Conservation (phyloP, 768 basidiomycete genomes). For the Thelephora aurantiotincta region DNA sequence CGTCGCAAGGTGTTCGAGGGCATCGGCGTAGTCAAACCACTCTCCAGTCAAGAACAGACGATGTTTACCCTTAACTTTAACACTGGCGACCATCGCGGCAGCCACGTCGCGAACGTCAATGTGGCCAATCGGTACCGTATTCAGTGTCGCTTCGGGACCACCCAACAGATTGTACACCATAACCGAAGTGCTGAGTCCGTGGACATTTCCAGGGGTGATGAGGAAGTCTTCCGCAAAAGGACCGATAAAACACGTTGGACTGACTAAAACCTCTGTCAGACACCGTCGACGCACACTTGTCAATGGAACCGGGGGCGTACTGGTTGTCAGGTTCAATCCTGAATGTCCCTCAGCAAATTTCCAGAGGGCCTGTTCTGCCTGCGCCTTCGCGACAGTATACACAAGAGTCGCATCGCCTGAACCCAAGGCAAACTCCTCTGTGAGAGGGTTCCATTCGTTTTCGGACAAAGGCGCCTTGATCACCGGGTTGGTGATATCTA, state of each 20-base stretch:
- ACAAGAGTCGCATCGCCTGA: conserved; percentile 5
- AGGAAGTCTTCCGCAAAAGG: too few relatives aligned
- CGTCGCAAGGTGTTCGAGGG: conserved; percentile 1
- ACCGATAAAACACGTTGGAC: conserved; percentile 15
- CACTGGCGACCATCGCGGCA: conserved; percentile 11
- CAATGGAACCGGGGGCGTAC: conserved; percentile 2
- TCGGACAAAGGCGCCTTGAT: conserved; percentile 5
- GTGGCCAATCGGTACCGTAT: conserved; percentile 18
- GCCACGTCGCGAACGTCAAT: too few relatives aligned
- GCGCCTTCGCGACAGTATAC: conserved; percentile 8
- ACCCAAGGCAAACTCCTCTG: conserved; percentile 10
- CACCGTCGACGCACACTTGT: conserved; percentile 5
- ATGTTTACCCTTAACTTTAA: conserved; percentile 4
- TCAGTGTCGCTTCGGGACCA: conserved; percentile 7
- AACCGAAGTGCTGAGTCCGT: conserved; percentile 2
- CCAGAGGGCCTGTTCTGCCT: conserved; percentile 19
- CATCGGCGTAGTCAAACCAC: conserved; percentile 1
- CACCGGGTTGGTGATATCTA: conserved; percentile 15
- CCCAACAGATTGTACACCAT: conserved; percentile 7
- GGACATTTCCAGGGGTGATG: background rate
- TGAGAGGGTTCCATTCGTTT: conserved; percentile 11
- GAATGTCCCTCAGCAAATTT: conserved; percentile 14
- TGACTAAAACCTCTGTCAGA: conserved; percentile 8
- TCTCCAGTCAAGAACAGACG: conserved; percentile 4
- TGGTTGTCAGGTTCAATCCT: conserved; percentile 9